A percentile compares a stretch with the other conserved stretches of the same genome.
phyloP scores from a whole-genome alignment of 208 protist genomes.

The Crithidia sp. region DNA sequence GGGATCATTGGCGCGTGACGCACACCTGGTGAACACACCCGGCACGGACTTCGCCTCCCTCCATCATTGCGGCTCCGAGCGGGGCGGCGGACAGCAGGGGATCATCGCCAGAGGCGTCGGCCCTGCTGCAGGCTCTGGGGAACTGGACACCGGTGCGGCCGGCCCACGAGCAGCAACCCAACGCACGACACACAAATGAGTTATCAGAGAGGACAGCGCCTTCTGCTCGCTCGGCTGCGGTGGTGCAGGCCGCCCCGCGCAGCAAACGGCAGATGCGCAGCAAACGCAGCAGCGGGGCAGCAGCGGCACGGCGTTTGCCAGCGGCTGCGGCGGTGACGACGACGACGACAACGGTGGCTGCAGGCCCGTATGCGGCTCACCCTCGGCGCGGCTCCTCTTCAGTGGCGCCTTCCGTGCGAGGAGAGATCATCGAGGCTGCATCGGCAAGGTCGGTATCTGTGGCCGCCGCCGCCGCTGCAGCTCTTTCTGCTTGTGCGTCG shows the following conservation, averaged over 20 bases:
- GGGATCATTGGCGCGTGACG: slow-evolving; percentile 1
- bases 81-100: slow-evolving; percentile 4
- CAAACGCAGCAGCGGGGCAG: background rate
- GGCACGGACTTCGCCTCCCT: slow-evolving; percentile 17
- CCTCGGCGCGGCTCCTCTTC: too few relatives aligned
- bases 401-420: too few relatives aligned
- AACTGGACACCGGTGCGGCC: slow-evolving; percentile 16
- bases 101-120: slow-evolving; percentile 16
- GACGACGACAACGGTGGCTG: background rate
- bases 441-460: too few relatives aligned
- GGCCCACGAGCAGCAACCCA: background rate
- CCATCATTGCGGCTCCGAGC: slow-evolving; percentile 10
- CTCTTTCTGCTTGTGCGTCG: too few relatives aligned
- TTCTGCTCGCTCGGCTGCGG: too few relatives aligned
- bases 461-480: too few relatives aligned
- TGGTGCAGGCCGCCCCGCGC: background rate
- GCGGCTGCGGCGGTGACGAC: background rate
- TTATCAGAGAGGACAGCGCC: too few relatives aligned
- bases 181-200: background rate
- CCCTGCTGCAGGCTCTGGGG: slow-evolving; percentile 4
- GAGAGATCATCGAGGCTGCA: too few relatives aligned
- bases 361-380: background rate
- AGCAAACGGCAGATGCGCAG: slow-evolving; percentile 10
- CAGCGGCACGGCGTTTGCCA: slow-evolving; percentile 6
- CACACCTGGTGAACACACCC: slow-evolving; percentile 12